Base-by-base conservation (phyloP, 768 basidiomycete genomes). In the Pleurotus giganteus region DNA sequence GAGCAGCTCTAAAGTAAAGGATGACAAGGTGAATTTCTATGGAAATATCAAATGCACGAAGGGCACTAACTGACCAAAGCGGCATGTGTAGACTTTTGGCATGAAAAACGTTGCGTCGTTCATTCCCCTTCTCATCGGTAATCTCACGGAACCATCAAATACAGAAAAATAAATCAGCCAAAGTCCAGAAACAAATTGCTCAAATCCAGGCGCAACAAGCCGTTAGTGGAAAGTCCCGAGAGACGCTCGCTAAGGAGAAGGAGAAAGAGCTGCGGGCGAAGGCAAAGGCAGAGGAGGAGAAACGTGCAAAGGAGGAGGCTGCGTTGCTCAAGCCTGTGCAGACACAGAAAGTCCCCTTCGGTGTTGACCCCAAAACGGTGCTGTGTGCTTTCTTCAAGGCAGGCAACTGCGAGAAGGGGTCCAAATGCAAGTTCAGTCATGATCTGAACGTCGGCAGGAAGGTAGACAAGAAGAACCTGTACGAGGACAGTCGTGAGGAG, bases 361-460 rank as follows among this genome's bases (percentile, higher is more conserved):
- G 96, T 21, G 93, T 94, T 43, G 95, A 98, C 71, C 96, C 95
- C 24, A 98, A 97, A 80, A 94, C 91, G 12, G 75, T 98, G 29
- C 76, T 98, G 29, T 98, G 97, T 68, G 87, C 80, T 24, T 98
- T 87, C 76, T 94, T 79, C 80, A 98, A 98, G 73, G 88, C 90
- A 11, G 95, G 96, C 3, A 79, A 73, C 47, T 99, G 96, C 66
- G 94, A 96, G 23, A 98, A 98, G 77, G 96, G 93, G 23, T 84
- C 62, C 68, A 93, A 92, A 74, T 98, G 97, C 76, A 98, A 96
- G 78, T 98, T 97, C 74, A 95, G 94, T 60, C 97, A 99, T 69
- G 88, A 98, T 74, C 64, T 86, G 57, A 81, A 98, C 61, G 83
- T 96, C 31, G 94, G 83, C 5, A 75, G 97, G 58, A 98, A 95